These are phyloP conservation scores for Clitoria ternatea DNA, from an alignment of 306 rosid genomes.

Conservation along the genomic window DNA sequence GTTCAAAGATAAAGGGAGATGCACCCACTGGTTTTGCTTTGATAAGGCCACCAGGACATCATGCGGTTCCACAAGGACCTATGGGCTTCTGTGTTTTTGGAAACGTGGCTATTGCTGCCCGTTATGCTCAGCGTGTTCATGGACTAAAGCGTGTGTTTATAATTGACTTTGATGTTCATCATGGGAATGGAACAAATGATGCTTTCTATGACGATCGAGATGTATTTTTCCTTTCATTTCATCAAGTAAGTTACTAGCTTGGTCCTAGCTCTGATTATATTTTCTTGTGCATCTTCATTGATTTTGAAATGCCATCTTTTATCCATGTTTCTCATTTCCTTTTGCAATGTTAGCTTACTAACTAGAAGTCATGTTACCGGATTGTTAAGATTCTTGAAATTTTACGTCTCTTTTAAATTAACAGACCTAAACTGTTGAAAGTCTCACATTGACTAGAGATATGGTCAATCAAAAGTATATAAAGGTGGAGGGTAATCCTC, in stretches of 20 bases:
- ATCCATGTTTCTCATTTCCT: neutral
- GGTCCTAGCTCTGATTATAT: neutral
- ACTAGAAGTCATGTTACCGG: neutral
- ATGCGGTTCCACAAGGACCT: conserved; percentile 88
- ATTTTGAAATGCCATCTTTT: conserved; percentile 13
- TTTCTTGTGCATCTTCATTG: conserved; percentile 1
- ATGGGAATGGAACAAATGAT: conserved; percentile 95
- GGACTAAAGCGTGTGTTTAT: conserved; percentile 82
- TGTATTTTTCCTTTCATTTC: conserved; percentile 86
- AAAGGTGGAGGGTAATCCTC: no score
- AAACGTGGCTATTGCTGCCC: conserved; percentile 92
- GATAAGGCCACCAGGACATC: conserved; percentile 98
- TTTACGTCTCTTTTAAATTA: neutral
- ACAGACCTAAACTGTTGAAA: neutral
- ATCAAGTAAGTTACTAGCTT: conserved; percentile 64
- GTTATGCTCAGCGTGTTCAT: conserved; percentile 80
- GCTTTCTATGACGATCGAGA: conserved; percentile 90
- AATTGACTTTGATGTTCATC: conserved; percentile 91
- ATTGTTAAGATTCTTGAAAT: neutral
- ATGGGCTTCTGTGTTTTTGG: conserved; percentile 95
- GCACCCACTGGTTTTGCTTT: conserved; percentile 88
- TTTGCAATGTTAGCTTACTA: neutral
- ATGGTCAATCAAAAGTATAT: no score
- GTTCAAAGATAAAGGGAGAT: conserved; percentile 49
- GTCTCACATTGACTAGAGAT: no score